Percentiles rank a stretch among this genome's conserved stretches.
phyloP scores from a whole-genome alignment of 192 early-diverging fungal species.

The Coemansia sp. region DNA sequence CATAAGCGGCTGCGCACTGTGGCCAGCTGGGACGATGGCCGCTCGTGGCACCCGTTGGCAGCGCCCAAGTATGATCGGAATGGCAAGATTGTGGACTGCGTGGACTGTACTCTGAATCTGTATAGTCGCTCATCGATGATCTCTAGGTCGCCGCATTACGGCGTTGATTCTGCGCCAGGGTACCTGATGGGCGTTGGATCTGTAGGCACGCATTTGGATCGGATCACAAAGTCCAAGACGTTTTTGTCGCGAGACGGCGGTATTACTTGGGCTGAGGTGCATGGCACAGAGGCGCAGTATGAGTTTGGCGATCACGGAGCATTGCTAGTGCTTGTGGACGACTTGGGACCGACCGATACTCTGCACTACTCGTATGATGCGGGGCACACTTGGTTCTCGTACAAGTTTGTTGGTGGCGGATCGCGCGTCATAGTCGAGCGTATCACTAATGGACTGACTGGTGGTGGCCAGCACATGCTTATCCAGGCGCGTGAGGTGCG shows the following conservation, averaged over 20 bases:
- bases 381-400: slow-evolving; percentile 71
- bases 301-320: slow-evolving; percentile 94
- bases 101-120: slow-evolving; percentile 75
- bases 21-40: slow-evolving; percentile 91
- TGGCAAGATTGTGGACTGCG: slow-evolving; percentile 29
- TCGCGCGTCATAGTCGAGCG: slow-evolving; percentile 61
- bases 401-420: slow-evolving; percentile 58
- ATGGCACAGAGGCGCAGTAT: slow-evolving; percentile 64
- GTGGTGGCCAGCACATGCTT: slow-evolving; percentile 71
- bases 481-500: slow-evolving; percentile 61
- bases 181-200: slow-evolving; percentile 90
- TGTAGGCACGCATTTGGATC: slow-evolving; percentile 66
- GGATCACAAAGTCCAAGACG: slow-evolving; percentile 66
- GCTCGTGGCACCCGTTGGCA: slow-evolving; percentile 64
- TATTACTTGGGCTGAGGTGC: slow-evolving; percentile 75
- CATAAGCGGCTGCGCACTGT: slow-evolving; percentile 69
- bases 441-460: slow-evolving; percentile 65
- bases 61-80: slow-evolving; percentile 56
- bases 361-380: slow-evolving; percentile 76
- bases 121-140: slow-evolving; percentile 68
- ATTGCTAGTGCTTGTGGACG: slow-evolving; percentile 73
- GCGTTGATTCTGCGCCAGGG: slow-evolving; percentile 71
- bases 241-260: slow-evolving; percentile 88
- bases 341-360: slow-evolving; percentile 67
- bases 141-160: slow-evolving; percentile 61